A percentile compares a stretch with the other conserved stretches of the same genome.
These are phyloP conservation scores for Avena atlantica DNA, from an alignment of 176 grass and related monocot genomes.

Conservation along the genomic window DNA sequence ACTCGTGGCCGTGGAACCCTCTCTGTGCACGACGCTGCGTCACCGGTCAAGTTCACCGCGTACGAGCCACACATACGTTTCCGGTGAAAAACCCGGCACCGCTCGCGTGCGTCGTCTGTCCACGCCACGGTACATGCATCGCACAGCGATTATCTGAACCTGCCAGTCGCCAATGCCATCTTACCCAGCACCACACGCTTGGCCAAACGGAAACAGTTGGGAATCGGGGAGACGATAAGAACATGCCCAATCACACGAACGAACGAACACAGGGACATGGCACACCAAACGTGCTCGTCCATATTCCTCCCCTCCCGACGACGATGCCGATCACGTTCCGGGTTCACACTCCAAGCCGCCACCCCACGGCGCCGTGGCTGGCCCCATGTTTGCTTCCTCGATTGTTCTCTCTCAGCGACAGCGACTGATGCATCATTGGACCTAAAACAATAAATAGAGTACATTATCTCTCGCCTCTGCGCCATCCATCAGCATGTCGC, in stretches of 20 bases:
- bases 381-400: not conserved
- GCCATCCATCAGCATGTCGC: constrained; percentile 36
- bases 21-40: not conserved
- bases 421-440: constrained; percentile 37
- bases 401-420: not conserved
- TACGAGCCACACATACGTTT: not conserved
- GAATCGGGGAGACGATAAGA: constrained; percentile 4
- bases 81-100: not conserved
- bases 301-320: not conserved
- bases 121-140: not conserved
- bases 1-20: constrained; percentile 27
- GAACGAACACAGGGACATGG: not conserved
- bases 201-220: not conserved
- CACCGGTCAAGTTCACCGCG: not conserved
- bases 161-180: not conserved
- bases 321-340: constrained; percentile 30
- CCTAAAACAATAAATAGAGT: not conserved
- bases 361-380: constrained; percentile 3
- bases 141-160: not conserved
- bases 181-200: constrained; percentile 4
- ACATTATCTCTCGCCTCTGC: constrained; percentile 16
- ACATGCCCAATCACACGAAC: constrained; percentile 21
- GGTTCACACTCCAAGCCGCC: constrained; percentile 39
- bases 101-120: too few relatives aligned
- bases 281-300: constrained; percentile 30